phyloP scores from a whole-genome alignment of 169 alveolate genomes.

The Cryptosporidium viatorum region DNA sequence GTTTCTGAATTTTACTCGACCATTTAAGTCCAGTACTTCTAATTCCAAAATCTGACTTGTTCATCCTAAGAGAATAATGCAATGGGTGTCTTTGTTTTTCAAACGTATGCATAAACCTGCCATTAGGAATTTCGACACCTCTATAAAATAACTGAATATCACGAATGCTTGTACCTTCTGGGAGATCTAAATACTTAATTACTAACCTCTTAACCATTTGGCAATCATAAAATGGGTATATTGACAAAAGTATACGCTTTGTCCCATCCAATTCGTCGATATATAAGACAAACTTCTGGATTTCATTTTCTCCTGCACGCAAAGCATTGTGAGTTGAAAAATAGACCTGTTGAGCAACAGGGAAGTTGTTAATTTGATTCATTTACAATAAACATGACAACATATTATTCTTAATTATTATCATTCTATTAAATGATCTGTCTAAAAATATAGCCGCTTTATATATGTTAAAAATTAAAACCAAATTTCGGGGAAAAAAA shows the following conservation, averaged over 20 bases:
- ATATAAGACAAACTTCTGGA: constrained; percentile 81
- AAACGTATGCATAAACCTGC: constrained; percentile 88
- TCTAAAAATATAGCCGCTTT: constrained; percentile 57
- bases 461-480: background rate
- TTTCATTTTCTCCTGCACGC: constrained; percentile 81
- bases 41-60: constrained; percentile 76
- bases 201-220: constrained; percentile 87
- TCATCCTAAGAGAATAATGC: constrained; percentile 78
- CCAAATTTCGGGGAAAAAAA: constrained; percentile 74
- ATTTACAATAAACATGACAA: constrained; percentile 43
- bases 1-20: constrained; percentile 79
- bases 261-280: constrained; percentile 86
- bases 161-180: constrained; percentile 81
- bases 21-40: constrained; percentile 79
- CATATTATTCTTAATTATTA: constrained; percentile 10
- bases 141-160: constrained; percentile 88
- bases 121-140: constrained; percentile 90
- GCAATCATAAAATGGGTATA: constrained; percentile 89
- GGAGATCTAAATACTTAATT: constrained; percentile 85
- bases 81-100: constrained; percentile 79
- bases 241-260: constrained; percentile 83
- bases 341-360: constrained; percentile 85
- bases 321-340: constrained; percentile 89
- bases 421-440: constrained; percentile 23
- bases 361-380: constrained; percentile 30